Base-by-base conservation (phyloP, 805 yeast genomes). In the Zygotorulaspora danielsina region DNA sequence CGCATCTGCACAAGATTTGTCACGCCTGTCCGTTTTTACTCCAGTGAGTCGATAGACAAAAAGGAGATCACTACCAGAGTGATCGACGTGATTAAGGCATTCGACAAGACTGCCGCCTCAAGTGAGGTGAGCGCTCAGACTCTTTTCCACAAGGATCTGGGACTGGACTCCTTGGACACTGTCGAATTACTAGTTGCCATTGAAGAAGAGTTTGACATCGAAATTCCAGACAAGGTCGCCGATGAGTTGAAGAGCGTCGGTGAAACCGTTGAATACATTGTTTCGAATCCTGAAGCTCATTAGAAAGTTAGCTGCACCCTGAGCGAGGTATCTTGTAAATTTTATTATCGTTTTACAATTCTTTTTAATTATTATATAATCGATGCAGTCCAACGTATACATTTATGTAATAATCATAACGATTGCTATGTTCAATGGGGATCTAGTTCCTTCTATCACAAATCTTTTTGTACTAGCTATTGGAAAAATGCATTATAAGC, bases 141-240 rank as follows among this genome's bases (percentile, higher is more conserved):
- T 26, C 62, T 70, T 37, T 76, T 73, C 63, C 70, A 72, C 47
- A 74, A 72, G 51, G 80, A 74, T 54, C 66, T 75, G 58, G 77
- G 75, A 12, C 65, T 75, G 61, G 98, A 90, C 66, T 85, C 96
- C 7, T 75, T 90, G 51, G 98, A 90, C 60, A 84, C 93, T 48
- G 96, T 90, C 47, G 98, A 90, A 71, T 89, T 93, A 40, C 75
- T 93, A 55, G 95, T 93, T 65, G 96, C 96, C 42, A 81, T 90
- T 58, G 98, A 90, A 72, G 96, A 89, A 73, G 89, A 81, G 63
- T 81, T 81, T 50, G 87, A 85, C 56, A 76, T 86, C 59, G 84
- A 82, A 63, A 78, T 85, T 59, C 87, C 94, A 25, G 96, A 87
- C 69, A 81, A 84, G 63, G 85, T 86, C 54, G 93, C 96, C 39